phyloP scores from a whole-genome alignment of 2,329 filamentous ascomycete genomes.

The Penicillium glabrum region DNA sequence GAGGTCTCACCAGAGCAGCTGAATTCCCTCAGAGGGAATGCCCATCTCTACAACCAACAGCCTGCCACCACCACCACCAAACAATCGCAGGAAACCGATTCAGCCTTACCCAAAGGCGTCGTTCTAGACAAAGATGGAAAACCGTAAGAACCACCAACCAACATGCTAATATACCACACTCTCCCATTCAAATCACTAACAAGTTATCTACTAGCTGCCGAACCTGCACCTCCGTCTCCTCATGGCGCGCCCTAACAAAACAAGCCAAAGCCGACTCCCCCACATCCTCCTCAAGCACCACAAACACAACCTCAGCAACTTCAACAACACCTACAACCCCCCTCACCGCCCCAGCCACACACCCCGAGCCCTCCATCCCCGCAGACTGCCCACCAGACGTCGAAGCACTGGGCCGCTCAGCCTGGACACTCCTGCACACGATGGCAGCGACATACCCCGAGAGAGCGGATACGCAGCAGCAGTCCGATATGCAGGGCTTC shows the following conservation, averaged over 20 bases:
- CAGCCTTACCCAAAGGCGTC: constrained; percentile 47
- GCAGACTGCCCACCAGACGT: constrained; percentile 87
- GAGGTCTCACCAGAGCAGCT: constrained; percentile 24
- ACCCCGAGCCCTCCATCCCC: constrained; percentile 29
- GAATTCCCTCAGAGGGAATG: constrained; percentile 8
- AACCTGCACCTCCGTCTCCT: constrained; percentile 49
- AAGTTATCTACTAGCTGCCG: constrained; percentile 41
- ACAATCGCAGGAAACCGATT: constrained; percentile 23
- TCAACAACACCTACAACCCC: constrained; percentile 35
- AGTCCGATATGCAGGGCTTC: constrained; percentile 75
- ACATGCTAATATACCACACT: background rate
- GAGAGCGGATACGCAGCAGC: constrained; percentile 65
- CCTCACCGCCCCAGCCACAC: constrained; percentile 15
- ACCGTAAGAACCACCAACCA: constrained; percentile 37
- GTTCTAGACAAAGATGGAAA: constrained; percentile 52
- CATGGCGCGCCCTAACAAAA: constrained; percentile 48
- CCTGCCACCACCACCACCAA: constrained; percentile 8
- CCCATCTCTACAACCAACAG: constrained; percentile 6
- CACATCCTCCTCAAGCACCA: constrained; percentile 1
- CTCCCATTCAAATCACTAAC: background rate
- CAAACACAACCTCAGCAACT: constrained; percentile 7
- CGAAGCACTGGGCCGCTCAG: constrained; percentile 77
- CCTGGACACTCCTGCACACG: constrained; percentile 92
- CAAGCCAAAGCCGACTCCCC: constrained; percentile 32
- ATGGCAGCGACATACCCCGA: constrained; percentile 85